A percentile compares a stretch with the other conserved stretches of the same genome.
Evolutionary conservation across 148 eudicot species (phyloP).

Genomic region (Rhododendron vialii): DNA sequence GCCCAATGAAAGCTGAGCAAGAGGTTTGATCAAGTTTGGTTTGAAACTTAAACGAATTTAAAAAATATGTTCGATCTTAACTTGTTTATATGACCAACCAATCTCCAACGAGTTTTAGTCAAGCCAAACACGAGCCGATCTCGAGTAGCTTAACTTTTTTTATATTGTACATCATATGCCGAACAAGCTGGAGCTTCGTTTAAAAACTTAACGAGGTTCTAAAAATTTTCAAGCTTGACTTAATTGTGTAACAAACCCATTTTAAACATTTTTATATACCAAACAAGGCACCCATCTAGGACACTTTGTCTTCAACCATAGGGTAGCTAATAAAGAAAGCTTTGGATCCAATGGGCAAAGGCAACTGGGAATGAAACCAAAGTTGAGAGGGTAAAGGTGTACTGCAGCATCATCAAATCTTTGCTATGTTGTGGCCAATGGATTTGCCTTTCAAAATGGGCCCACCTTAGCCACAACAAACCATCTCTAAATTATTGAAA

Average conservation of each 20-base stretch:
- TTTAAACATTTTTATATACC: not conserved
- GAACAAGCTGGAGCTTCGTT: not conserved
- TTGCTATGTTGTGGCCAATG: constrained; percentile 11
- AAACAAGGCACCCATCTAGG: not conserved
- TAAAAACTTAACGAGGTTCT: not conserved
- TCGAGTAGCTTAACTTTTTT: too few relatives aligned
- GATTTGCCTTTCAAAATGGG: constrained; percentile 25
- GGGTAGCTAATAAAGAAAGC: not conserved
- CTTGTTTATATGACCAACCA: not conserved
- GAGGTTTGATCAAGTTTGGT: not conserved
- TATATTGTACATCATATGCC: not conserved
- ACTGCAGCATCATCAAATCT: constrained; percentile 19
- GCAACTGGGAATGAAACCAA: not conserved
- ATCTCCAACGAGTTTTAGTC: not conserved
- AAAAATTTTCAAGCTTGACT: not conserved
- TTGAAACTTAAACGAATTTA: not conserved
- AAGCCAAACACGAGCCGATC: not conserved
- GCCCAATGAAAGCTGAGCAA: not conserved
- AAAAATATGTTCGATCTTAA: too few relatives aligned
- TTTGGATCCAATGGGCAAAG: not conserved
- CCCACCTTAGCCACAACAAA: constrained; percentile 20
- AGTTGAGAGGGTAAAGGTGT: not conserved
- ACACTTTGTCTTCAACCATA: not conserved
- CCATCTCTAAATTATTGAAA: constrained; percentile 9
- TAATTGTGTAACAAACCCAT: not conserved